Base-by-base conservation (phyloP, 208 protist genomes). In the Acanthamoeba comandoni region DNA sequence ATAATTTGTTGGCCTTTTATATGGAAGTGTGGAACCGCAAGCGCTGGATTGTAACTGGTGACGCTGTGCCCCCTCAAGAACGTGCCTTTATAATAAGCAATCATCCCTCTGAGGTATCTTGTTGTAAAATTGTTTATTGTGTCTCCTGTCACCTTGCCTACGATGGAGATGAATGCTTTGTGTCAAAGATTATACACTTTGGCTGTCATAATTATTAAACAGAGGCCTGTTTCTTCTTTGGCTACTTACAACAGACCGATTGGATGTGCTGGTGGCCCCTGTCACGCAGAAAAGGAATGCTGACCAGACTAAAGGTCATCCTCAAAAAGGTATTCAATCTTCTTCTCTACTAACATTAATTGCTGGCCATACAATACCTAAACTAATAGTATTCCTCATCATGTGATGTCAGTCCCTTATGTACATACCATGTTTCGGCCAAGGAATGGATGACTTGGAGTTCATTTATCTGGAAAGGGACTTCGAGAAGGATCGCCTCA, bases 191-290 rank as follows among this genome's bases (percentile, higher is more conserved):
- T 29, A 22, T 65, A 8, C 24, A 65, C 22, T 65, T 65, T 65
- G 58, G 24, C 58, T 65, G 58, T 1, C 58, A 65, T 65, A n/a
- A n/a, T 62, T 62, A 26, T 22, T 22, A 65, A 26, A 65, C 58
- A 65, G 58, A 65, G 5, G 5, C 5, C n/a, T 65, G 58, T 26
- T 29, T 29, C 58, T 22, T 65, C 58, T 65, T 22, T 65, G 26
- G 13, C 9, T 9, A n/a, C 0, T 0, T 84, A 9, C 49, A 3
- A 19, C 29, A 86, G 77, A 60, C 67, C 2, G 82, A 90, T 75
- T 90, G 82, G 82, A 75, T 90, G 62, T 75, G 57, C 62, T 90
- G 57, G 62, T 90, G 82, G 82, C 82, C 82, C 22, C 57, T 90
- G 48, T 58, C 82, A 39, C 60, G 35, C 39, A 58, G 82, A 13